phyloP scores from a whole-genome alignment of 2,329 filamentous ascomycete species.

The Hypomyces rosellus region DNA sequence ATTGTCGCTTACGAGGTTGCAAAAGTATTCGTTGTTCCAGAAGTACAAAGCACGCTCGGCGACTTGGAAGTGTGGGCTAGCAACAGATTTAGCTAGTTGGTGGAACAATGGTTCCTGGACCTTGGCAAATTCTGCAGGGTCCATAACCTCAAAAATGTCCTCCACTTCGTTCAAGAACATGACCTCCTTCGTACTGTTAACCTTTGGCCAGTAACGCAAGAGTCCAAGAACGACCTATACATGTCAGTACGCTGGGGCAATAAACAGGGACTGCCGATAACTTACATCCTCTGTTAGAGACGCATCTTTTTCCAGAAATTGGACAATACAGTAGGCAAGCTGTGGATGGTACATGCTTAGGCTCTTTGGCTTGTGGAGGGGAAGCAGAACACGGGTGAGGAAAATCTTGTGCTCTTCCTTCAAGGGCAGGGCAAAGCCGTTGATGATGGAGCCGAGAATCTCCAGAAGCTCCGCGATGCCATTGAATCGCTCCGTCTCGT shows the following conservation, averaged over 20 bases:
- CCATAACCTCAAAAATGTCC: conserved; percentile 99
- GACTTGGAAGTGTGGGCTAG: conserved; percentile 97
- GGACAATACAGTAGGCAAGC: conserved; percentile 96
- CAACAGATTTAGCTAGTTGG: conserved; percentile 94
- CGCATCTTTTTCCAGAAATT: conserved; percentile 96
- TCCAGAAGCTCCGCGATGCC: conserved; percentile 95
- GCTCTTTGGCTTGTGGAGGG: conserved; percentile 96
- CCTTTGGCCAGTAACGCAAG: conserved; percentile 96
- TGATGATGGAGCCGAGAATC: conserved; percentile 97
- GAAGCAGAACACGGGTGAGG: conserved; percentile 84
- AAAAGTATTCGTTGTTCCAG: conserved; percentile 99
- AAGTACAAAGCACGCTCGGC: conserved; percentile 96
- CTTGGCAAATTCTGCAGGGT: conserved; percentile 96
- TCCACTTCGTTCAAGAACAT: conserved; percentile 99
- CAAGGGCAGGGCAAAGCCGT: conserved; percentile 90
- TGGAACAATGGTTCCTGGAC: conserved; percentile 97
- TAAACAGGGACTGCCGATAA: conserved; percentile 5
- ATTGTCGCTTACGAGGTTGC: conserved; percentile 97
- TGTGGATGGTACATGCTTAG: conserved; percentile 99
- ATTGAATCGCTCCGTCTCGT: conserved; percentile 97
- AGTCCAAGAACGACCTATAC: conserved; percentile 81
- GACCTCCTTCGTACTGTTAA: conserved; percentile 98
- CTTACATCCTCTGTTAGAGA: conserved; percentile 90
- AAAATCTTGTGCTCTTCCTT: conserved; percentile 99
- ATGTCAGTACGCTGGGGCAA: too few species aligned